Base-by-base conservation (phyloP, 139 green algal genomes). In the Auxenochlorella protothecoides region DNA sequence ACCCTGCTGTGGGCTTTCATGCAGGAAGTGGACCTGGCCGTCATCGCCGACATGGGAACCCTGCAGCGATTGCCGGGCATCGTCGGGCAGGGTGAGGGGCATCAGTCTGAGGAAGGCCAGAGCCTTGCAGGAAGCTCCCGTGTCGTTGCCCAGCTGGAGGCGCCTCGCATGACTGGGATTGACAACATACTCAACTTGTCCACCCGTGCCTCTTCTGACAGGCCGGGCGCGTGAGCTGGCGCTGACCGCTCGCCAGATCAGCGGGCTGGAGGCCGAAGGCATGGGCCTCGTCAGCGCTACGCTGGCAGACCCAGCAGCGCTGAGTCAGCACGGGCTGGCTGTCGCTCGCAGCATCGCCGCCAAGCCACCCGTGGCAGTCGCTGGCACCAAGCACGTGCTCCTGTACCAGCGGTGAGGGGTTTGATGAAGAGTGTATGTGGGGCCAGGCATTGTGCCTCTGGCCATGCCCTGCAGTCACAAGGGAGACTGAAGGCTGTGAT, bases 1-100 rank as follows among this genome's bases (percentile, higher is more conserved):
- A 44, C 27, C 27, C 27, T 44, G 27, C 27, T 69, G 66, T 6
- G 3, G 11, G 2, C 16, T 64, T 65, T 5, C 51, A 16, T 4
- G 53, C 78, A 93, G 87, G 93, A 98, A 77, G 87, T 96, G 9
- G 93, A 98, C 69, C 62, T 97, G 56, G 92, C 69, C 11, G 92
- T 97, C 57, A 82, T 87, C 3, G 92, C 92, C 7, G 92, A 97
- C 82, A 76, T 97, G 68, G 92, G 92, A 52, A 92, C 85, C 4
- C 77, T 97, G 74, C 92, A 97, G 76, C 81, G 92, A 0, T 84
- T 98, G 57, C 90, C 90, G 5, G 4, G 59, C 16, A 86, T 98
- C 60, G 81, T 97, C 4, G 92, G 92, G 2, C 76, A 96, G 60
- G 92, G 90, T 75, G 59, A 71, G 75, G 88, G 27, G 27, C 27